Base-by-base conservation (phyloP, 176 grass and related monocot species). In the Bromus sterilis region DNA sequence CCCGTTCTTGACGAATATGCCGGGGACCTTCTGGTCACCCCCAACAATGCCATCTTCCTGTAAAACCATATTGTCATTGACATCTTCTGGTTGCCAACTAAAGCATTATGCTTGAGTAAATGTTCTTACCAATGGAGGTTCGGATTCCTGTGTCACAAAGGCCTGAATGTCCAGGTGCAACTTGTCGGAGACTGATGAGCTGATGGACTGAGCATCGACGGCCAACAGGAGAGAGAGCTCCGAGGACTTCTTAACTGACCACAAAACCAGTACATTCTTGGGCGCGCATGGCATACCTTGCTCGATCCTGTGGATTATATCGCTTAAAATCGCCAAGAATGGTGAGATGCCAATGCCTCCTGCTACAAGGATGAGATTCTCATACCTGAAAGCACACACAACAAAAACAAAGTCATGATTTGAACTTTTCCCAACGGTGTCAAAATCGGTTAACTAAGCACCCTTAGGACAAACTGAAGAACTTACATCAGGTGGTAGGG, bases 401-500 rank as follows among this genome's bases (percentile, higher is more conserved):
- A 26, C 21, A 35, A 12, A 31, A 36, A 9, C 9, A 56, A 5
- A 46, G 49, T 10, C 12, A 28, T 66, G 24, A 43, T 58, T 66
- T 74, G 2, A 58, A 31, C 9, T 49, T n/a, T n/a, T 53, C 7
- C 7, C 15, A 35, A 4, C 28, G 25, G 14, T 39, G 31, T 60
- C 49, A 28, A 53, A n/a, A 40, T 56, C 20, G 39, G 25, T 75
- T 71, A 39, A 53, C 13, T 29, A 58, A 4, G 2, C 16, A 44
- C 23, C 30, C 14, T 34, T 16, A 25, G 6, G 21, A 77, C 12
- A 8, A 82, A 84, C 43, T 55, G 73, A 56, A 75, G 13, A n/a
- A 37, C 91, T 98, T 83, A 95, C 95, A 93, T 95, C 84, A 98
- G 83, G 82, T 98, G 95, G 79, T 98, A 98, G 16, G 95, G 92